Evolutionary conservation across 2,329 filamentous ascomycete species (phyloP).

Genomic region (Nothophaeocryptopus gaeumannii): DNA sequence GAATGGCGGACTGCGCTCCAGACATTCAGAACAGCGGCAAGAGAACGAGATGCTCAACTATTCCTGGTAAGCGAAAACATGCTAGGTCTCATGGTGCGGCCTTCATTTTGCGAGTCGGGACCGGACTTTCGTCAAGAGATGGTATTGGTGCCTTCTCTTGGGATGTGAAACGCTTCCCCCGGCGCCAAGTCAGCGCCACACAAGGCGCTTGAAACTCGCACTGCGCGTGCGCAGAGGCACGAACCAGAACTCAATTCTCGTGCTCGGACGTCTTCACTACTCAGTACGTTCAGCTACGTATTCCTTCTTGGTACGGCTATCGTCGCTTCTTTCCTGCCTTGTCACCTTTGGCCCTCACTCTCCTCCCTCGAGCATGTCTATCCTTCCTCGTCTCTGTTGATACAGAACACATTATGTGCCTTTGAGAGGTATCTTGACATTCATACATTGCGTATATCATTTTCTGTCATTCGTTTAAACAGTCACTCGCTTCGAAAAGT

Average conservation of each 20-base stretch:
- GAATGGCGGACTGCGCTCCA: slow-evolving; percentile 2
- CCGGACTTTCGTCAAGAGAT: too few relatives aligned
- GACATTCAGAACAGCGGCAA: too few relatives aligned
- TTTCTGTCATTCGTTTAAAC: slow-evolving; percentile 13
- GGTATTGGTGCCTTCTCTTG: too few relatives aligned
- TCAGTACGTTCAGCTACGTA: slow-evolving; percentile 12
- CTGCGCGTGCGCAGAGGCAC: not conserved
- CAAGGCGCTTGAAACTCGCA: slow-evolving; percentile 8
- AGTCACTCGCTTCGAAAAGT: slow-evolving; percentile 8
- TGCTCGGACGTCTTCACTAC: slow-evolving; percentile 10
- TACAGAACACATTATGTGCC: slow-evolving; percentile 7
- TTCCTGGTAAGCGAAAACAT: not conserved
- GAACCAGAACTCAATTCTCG: slow-evolving; percentile 15
- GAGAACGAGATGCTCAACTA: not conserved
- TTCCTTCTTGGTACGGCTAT: slow-evolving; percentile 7
- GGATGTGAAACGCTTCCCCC: too few relatives aligned
- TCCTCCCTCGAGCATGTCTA: not conserved
- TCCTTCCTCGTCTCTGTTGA: too few relatives aligned
- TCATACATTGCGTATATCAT: slow-evolving; percentile 1
- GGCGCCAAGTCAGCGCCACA: too few relatives aligned
- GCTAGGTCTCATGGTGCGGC: slow-evolving; percentile 5
- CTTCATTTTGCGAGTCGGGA: slow-evolving; percentile 1
- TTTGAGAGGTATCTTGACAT: slow-evolving; percentile 20
- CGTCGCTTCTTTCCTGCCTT: slow-evolving; percentile 8
- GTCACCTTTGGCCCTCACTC: slow-evolving; percentile 5